Evolutionary conservation across 208 protist genomes (phyloP).

Genomic region (Leishmania martiniquensis): DNA sequence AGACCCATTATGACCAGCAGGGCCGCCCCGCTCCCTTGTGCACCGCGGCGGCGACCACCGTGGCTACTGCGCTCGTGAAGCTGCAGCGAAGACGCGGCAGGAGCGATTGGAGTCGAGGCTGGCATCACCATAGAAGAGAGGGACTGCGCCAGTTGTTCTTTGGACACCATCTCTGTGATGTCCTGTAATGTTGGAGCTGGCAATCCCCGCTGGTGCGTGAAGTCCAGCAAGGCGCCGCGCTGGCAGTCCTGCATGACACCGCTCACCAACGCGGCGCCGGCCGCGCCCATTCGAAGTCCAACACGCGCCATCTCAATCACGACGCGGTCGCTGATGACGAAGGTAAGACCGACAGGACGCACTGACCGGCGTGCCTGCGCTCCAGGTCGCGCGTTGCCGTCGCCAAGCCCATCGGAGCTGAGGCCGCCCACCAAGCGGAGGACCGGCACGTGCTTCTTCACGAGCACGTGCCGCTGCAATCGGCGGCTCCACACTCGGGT

Average conservation of each 20-base stretch:
- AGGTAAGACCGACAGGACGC: conserved; percentile 39
- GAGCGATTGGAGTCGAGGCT: not conserved
- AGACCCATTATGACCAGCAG: conserved; percentile 7
- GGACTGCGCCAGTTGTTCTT: not conserved
- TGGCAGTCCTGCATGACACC: conserved; percentile 57
- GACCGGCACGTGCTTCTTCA: conserved; percentile 49
- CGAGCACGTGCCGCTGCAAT: conserved; percentile 37
- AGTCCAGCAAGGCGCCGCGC: conserved; percentile 49
- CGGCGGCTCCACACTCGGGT: conserved; percentile 41
- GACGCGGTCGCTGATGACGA: conserved; percentile 31
- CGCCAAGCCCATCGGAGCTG: not conserved
- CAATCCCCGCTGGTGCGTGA: conserved; percentile 28
- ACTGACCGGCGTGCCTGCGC: conserved; percentile 12
- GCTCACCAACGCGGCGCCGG: conserved; percentile 40
- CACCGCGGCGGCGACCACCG: not conserved
- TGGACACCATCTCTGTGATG: conserved; percentile 9
- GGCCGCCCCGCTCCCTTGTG: too few species aligned
- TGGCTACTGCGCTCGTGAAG: not conserved
- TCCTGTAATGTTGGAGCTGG: conserved; percentile 28
- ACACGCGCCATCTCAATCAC: conserved; percentile 45
- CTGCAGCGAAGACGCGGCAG: not conserved
- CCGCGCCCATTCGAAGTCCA: conserved; percentile 50
- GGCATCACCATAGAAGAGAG: not conserved
- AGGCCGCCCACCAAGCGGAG: conserved; percentile 36
- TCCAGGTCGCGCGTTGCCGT: not conserved